Evolutionary conservation across 495 filamentous ascomycete genomes (phyloP).

Genomic region (Aspergillus asperescens): DNA sequence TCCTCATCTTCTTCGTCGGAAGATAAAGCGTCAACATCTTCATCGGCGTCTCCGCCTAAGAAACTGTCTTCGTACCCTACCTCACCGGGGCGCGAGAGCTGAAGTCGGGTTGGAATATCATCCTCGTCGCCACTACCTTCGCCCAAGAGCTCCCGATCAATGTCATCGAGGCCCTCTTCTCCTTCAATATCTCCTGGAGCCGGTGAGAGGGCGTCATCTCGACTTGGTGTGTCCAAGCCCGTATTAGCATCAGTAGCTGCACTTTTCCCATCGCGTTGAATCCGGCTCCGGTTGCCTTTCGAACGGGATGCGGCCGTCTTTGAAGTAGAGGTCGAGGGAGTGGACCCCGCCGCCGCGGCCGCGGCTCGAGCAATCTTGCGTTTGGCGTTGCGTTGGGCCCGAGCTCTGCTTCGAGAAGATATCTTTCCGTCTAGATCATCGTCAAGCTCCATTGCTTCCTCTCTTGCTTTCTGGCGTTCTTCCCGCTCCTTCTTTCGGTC

Average conservation of each 20-base stretch:
- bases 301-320: constrained; percentile 21
- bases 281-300: constrained; percentile 31
- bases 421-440: constrained; percentile 12
- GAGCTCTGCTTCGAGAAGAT: constrained; percentile 21
- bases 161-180: constrained; percentile 45
- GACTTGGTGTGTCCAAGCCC: constrained; percentile 19
- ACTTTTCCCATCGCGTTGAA: constrained; percentile 16
- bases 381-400: constrained; percentile 28
- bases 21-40: constrained; percentile 20
- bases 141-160: constrained; percentile 48
- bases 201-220: constrained; percentile 21
- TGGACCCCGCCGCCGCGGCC: constrained; percentile 24
- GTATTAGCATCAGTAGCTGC: constrained; percentile 18
- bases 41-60: constrained; percentile 27
- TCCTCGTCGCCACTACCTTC: constrained; percentile 46
- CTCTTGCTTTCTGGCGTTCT: constrained; percentile 34
- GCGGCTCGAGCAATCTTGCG: constrained; percentile 35
- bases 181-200: constrained; percentile 30
- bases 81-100: constrained; percentile 14
- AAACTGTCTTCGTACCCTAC: constrained; percentile 27
- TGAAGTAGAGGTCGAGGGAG: constrained; percentile 12
- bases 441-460: constrained; percentile 18
- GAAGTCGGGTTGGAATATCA: constrained; percentile 19
- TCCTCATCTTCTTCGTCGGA: constrained; percentile 35
- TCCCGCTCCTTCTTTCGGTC: constrained; percentile 43